Evolutionary conservation across 345 rosid genomes (phyloP).

Genomic region (Rhodamnia argentea): DNA sequence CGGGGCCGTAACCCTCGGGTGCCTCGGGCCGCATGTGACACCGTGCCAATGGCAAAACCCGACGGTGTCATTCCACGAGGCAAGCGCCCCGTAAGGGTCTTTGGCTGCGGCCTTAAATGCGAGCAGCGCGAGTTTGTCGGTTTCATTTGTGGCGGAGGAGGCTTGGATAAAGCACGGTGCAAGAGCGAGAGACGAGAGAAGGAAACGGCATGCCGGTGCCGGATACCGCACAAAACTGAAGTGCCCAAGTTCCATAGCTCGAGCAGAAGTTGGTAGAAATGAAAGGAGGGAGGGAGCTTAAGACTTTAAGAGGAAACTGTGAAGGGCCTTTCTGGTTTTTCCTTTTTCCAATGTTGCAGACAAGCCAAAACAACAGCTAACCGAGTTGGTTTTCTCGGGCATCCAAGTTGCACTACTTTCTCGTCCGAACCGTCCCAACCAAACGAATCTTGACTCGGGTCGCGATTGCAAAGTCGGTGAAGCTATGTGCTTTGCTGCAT

Average conservation of each 20-base stretch:
- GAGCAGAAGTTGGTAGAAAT: not conserved
- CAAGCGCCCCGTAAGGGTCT: not conserved
- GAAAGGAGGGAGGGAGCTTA: not conserved
- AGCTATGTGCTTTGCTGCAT: too few relatives aligned
- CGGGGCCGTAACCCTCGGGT: not conserved
- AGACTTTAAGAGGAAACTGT: not conserved
- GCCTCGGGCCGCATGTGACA: not conserved
- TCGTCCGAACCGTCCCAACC: not conserved
- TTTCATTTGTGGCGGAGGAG: not conserved
- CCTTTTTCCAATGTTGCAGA: too few relatives aligned
- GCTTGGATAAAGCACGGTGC: not conserved
- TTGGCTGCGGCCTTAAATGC: not conserved
- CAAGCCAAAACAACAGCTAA: too few relatives aligned
- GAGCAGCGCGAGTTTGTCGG: not conserved
- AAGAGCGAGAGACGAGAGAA: not conserved
- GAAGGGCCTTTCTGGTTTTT: not conserved
- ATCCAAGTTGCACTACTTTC: not conserved
- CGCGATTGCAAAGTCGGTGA: too few relatives aligned
- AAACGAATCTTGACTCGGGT: not conserved
- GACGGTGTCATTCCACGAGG: not conserved
- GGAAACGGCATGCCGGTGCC: rapidly evolving
- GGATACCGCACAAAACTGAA: rapidly evolving
- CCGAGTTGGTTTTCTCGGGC: not conserved
- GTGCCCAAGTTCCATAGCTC: not conserved
- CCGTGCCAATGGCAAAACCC: not conserved